These are phyloP conservation scores for Xylaria multiplex DNA, from an alignment of 2,329 filamentous ascomycete species.

Conservation along the genomic window DNA sequence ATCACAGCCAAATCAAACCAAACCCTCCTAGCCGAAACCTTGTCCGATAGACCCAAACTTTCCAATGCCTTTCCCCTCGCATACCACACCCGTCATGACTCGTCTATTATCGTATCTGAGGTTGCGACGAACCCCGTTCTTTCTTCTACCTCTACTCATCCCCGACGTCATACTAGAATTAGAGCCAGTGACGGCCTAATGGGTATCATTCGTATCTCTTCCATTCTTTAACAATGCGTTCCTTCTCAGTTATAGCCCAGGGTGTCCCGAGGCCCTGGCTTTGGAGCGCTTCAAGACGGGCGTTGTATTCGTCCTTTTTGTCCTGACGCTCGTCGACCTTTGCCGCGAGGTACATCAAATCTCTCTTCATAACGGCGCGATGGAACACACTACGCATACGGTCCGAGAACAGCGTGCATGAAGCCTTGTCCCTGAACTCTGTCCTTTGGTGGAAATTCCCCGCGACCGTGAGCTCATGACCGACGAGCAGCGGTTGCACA, in stretches of 20 bases:
- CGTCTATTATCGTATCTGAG: slow-evolving; percentile 4
- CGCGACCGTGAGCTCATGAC: slow-evolving; percentile 62
- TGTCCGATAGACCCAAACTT: slow-evolving; percentile 11
- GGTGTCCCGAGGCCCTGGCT: slow-evolving; percentile 49
- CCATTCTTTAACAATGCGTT: slow-evolving; percentile 65
- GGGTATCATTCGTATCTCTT: slow-evolving; percentile 63
- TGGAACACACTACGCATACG: slow-evolving; percentile 81
- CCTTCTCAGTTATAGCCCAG: slow-evolving; percentile 57
- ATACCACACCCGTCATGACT: background rate
- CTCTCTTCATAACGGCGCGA: slow-evolving; percentile 71
- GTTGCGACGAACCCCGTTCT: background rate
- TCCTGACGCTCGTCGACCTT: slow-evolving; percentile 68
- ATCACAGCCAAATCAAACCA: slow-evolving; percentile 1
- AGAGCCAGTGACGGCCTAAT: background rate
- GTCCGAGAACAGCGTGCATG: slow-evolving; percentile 82
- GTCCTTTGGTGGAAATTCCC: slow-evolving; percentile 71
- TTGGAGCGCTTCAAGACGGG: slow-evolving; percentile 22
- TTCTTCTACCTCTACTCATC: background rate
- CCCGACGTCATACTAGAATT: background rate
- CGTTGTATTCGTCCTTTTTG: slow-evolving; percentile 65
- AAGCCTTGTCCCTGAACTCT: slow-evolving; percentile 61
- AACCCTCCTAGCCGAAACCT: slow-evolving; percentile 18
- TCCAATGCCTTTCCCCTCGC: slow-evolving; percentile 1
- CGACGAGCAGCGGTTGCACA: slow-evolving; percentile 73
- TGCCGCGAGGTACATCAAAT: slow-evolving; percentile 69